phyloP scores from a whole-genome alignment of 2,329 filamentous ascomycete genomes.

The Parastagonospora nodorum region DNA sequence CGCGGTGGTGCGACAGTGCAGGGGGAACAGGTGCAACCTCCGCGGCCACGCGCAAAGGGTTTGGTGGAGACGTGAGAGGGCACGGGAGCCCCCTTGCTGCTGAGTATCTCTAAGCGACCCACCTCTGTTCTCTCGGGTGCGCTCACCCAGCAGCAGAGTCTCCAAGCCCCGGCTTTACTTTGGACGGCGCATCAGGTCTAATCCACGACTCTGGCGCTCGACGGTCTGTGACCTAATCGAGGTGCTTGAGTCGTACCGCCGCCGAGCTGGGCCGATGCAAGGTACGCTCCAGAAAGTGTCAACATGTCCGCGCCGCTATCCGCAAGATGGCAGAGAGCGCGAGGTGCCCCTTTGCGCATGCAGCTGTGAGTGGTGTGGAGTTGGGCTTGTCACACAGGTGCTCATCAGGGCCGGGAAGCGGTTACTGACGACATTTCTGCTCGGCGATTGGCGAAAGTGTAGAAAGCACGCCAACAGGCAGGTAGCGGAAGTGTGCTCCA shows the following conservation, averaged over 20 bases:
- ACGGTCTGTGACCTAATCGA: constrained; percentile 32
- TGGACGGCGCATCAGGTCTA: constrained; percentile 20
- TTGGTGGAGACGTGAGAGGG: constrained; percentile 3
- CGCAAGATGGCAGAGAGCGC: constrained; percentile 35
- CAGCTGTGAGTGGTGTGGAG: constrained; percentile 32
- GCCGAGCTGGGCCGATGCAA: constrained; percentile 38
- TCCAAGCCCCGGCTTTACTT: constrained; percentile 9
- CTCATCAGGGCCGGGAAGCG: constrained; percentile 23
- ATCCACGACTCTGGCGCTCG: constrained; percentile 23
- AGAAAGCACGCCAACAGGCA: constrained; percentile 10
- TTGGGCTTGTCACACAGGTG: constrained; percentile 29
- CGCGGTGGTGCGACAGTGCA: constrained; percentile 30
- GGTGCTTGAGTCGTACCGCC: constrained; percentile 32
- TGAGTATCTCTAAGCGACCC: constrained; percentile 5
- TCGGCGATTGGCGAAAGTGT: constrained; percentile 28
- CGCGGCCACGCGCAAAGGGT: constrained; percentile 4
- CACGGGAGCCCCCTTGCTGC: constrained; percentile 4
- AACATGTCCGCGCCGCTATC: constrained; percentile 27
- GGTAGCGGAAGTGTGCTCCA: constrained; percentile 15
- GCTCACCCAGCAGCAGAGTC: constrained; percentile 2
- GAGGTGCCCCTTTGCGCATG: constrained; percentile 38
- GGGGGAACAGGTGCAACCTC: constrained; percentile 6
- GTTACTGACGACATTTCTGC: constrained; percentile 18
- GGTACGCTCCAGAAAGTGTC: constrained; percentile 29
- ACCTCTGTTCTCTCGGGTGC: not conserved